Evolutionary conservation across 805 yeast species (phyloP).

Genomic region (Grigorovia humatica): DNA sequence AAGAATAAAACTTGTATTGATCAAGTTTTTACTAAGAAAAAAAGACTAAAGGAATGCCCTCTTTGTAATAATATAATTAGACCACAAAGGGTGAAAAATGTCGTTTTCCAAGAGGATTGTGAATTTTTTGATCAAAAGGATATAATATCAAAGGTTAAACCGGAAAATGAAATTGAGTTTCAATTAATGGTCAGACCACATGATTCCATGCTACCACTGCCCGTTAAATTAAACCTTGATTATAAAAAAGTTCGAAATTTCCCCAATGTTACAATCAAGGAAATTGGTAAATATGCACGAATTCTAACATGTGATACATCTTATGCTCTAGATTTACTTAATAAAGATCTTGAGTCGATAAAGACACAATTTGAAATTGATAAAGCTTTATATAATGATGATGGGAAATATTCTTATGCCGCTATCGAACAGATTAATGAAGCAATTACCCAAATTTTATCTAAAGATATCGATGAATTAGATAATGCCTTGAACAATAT

Average conservation of each 20-base stretch:
- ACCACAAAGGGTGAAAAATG: constrained; percentile 56
- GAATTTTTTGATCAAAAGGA: background rate
- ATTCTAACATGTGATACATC: constrained; percentile 54
- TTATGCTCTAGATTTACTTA: constrained; percentile 45
- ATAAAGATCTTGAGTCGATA: constrained; percentile 49
- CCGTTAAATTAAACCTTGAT: constrained; percentile 31
- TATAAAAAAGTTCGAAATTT: constrained; percentile 35
- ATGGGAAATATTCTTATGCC: constrained; percentile 40
- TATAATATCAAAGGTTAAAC: constrained; percentile 31
- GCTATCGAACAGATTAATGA: constrained; percentile 49
- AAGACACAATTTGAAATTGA: constrained; percentile 45
- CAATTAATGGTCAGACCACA: constrained; percentile 53
- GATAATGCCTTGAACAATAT: constrained; percentile 4
- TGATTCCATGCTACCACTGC: constrained; percentile 37
- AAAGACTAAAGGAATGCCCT: constrained; percentile 67
- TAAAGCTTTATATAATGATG: constrained; percentile 48
- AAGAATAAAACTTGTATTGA: constrained; percentile 21
- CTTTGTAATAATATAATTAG: constrained; percentile 54
- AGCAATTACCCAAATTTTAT: constrained; percentile 33
- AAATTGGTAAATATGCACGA: constrained; percentile 46
- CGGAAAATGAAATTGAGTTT: constrained; percentile 45
- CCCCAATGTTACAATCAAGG: constrained; percentile 42
- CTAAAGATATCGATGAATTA: constrained; percentile 5
- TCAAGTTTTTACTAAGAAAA: constrained; percentile 21
- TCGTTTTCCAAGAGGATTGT: constrained; percentile 38